A percentile compares a stretch with the other conserved stretches of the same genome.
Evolutionary conservation across 1,139 yeast genomes (phyloP).

Genomic region (Geotrichum aggregatum): DNA sequence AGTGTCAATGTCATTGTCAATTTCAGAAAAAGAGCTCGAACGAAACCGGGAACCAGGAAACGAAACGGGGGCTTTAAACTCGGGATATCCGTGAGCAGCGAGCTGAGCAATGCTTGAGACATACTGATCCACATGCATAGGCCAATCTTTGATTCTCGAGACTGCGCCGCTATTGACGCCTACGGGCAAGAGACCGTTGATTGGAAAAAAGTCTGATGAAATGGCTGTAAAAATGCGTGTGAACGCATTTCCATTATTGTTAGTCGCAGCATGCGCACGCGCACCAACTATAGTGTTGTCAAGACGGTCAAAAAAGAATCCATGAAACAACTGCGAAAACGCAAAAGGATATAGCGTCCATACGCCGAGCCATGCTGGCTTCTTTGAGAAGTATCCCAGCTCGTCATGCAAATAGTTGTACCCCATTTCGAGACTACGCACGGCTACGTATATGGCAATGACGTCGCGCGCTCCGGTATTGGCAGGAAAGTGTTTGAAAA

Average conservation of each 20-base stretch:
- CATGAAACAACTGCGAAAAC: slow-evolving; percentile 39
- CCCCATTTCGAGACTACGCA: slow-evolving; percentile 38
- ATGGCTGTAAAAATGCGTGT: slow-evolving; percentile 3
- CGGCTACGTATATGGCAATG: slow-evolving; percentile 35
- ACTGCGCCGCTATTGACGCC: too few relatives aligned
- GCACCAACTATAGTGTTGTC: slow-evolving; percentile 19
- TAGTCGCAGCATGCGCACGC: too few relatives aligned
- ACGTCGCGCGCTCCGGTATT: slow-evolving; percentile 27
- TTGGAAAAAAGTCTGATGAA: slow-evolving; percentile 28
- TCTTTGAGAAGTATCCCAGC: slow-evolving; percentile 27
- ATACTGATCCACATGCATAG: slow-evolving; percentile 23
- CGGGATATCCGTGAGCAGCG: slow-evolving; percentile 35
- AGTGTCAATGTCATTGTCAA: slow-evolving; percentile 2
- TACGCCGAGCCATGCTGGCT: slow-evolving; percentile 38
- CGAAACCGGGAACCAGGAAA: too few relatives aligned
- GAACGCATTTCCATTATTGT: not conserved
- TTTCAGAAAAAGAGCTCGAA: not conserved
- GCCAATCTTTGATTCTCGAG: not conserved
- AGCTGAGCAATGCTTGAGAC: slow-evolving; percentile 35
- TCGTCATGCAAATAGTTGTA: slow-evolving; percentile 37
- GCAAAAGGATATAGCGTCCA: slow-evolving; percentile 43
- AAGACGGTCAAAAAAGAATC: slow-evolving; percentile 35
- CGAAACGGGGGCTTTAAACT: slow-evolving; percentile 37
- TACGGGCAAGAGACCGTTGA: not conserved
- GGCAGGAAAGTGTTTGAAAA: slow-evolving; percentile 27